These are phyloP conservation scores for Paraconiothyrium sp. DNA, from an alignment of 2,329 filamentous ascomycete genomes.

Conservation along the genomic window DNA sequence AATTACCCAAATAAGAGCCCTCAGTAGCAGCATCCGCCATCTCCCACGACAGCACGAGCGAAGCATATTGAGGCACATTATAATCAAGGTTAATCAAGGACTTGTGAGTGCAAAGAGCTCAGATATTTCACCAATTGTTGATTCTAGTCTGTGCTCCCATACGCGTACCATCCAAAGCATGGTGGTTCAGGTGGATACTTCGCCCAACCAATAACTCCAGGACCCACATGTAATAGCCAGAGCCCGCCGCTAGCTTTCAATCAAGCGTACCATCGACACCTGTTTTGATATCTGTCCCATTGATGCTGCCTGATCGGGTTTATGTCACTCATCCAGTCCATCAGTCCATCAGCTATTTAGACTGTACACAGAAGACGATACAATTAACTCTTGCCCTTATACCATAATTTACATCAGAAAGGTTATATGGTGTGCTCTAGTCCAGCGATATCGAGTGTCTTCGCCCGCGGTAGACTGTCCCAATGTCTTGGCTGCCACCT, in stretches of 20 bases:
- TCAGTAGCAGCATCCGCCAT: too few relatives aligned
- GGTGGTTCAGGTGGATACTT: neutral
- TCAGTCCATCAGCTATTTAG: neutral
- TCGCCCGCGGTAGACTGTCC: constrained; percentile 3
- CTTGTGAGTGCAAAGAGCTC: neutral
- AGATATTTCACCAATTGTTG: neutral
- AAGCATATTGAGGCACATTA: neutral
- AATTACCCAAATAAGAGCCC: too few relatives aligned
- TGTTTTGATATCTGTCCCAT: neutral
- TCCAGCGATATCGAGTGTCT: neutral
- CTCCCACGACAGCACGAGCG: too few relatives aligned
- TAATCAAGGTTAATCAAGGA: neutral
- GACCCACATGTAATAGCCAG: neutral
- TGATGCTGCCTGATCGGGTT: neutral
- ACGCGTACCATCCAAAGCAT: neutral
- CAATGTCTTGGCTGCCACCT: neutral
- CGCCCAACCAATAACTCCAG: neutral
- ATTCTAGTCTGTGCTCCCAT: neutral
- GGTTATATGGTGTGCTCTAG: neutral
- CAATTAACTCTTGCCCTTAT: too few relatives aligned
- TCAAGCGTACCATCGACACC: neutral
- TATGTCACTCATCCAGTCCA: neutral
- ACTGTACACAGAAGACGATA: too few relatives aligned
- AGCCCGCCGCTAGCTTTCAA: neutral
- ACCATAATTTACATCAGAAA: too few relatives aligned